Conservation (phyloP, 2,329 filamentous ascomycete species). For the Fusarium secorum region DNA sequence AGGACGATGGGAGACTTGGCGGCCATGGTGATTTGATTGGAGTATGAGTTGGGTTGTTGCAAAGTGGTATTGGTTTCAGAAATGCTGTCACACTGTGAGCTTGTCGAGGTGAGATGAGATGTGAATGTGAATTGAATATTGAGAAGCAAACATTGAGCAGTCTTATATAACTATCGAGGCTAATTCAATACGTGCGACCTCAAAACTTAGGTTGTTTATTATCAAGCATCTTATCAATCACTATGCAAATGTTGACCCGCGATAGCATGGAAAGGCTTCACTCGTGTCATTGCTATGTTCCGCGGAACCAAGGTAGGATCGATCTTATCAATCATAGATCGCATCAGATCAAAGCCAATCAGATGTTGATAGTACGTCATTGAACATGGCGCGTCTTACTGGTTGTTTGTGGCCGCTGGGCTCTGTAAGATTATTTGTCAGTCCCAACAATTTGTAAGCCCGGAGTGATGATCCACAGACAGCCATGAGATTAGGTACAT, state of each 20-base stretch:
- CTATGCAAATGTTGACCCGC: neutral
- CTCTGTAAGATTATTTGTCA: neutral
- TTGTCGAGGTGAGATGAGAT: neutral
- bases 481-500: accelerated
- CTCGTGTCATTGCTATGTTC: too few relatives aligned
- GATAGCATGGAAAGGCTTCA: too few relatives aligned
- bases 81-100: neutral
- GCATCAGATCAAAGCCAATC: neutral
- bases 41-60: accelerated
- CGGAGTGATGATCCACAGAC: too few relatives aligned
- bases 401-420: too few relatives aligned
- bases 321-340: neutral
- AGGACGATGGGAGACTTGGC: conserved; percentile 21
- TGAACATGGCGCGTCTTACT: neutral
- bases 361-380: too few relatives aligned
- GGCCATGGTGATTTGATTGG: neutral
- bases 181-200: too few relatives aligned
- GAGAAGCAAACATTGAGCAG: accelerated
- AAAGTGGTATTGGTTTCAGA: accelerated
- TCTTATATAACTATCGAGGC: neutral
- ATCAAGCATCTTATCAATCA: neutral
- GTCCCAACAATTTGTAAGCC: neutral
- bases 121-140: accelerated
- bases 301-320: neutral
- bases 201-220: accelerated